Conservation (phyloP, 2,329 filamentous ascomycete genomes). For the Botrytis sinoallii region DNA sequence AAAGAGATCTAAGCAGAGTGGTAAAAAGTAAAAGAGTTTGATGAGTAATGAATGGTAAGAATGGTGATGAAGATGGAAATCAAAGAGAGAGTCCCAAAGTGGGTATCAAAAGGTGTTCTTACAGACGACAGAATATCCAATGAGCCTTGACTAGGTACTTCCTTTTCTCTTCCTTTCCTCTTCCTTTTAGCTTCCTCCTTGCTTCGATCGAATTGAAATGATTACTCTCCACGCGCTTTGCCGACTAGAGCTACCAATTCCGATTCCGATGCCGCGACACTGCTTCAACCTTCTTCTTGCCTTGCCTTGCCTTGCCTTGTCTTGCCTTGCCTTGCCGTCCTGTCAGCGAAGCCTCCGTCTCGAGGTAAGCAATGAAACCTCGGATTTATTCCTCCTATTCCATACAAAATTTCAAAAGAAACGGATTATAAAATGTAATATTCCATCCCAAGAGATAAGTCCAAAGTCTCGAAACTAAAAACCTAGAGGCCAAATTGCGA, state of each 20-base stretch:
- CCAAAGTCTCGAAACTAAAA: neutral
- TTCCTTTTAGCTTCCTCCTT: neutral
- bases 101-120: constrained; percentile 14
- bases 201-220: neutral
- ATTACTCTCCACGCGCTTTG: neutral
- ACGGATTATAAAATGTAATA: neutral
- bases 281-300: neutral
- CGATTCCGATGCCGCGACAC: neutral
- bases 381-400: neutral
- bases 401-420: neutral
- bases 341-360: constrained; percentile 6
- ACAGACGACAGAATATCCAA: neutral
- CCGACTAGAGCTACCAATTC: neutral
- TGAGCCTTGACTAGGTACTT: constrained; percentile 10
- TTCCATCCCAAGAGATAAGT: neutral
- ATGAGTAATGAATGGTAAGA: neutral
- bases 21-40: neutral
- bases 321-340: neutral
- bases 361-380: constrained; percentile 4
- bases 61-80: neutral
- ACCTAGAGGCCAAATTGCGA: too few species aligned
- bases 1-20: neutral
- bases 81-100: neutral
- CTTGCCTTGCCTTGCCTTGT: neutral
- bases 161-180: neutral